Conservation (phyloP, 495 filamentous ascomycete genomes). For the Tuber microsphaerosporum region DNA sequence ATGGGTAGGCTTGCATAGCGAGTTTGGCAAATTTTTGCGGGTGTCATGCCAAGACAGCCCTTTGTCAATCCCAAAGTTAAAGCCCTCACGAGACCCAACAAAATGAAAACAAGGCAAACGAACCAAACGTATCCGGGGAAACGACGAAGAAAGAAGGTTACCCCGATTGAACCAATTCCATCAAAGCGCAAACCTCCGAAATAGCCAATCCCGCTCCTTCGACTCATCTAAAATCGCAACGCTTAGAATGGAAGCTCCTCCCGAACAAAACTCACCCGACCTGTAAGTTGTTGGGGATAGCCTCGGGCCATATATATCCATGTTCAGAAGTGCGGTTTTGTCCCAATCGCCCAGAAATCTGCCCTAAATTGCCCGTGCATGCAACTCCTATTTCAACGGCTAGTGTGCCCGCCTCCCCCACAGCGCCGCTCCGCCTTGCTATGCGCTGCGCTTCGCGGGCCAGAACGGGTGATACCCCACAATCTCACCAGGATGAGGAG, state of each 20-base stretch:
- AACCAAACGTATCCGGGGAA: not conserved
- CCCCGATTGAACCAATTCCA: not conserved
- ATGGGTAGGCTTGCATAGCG: no score
- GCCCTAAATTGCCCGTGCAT: not conserved
- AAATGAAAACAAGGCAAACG: not conserved
- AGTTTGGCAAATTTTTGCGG: no score
- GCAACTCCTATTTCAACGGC: not conserved
- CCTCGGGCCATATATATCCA: not conserved
- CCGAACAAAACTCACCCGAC: not conserved
- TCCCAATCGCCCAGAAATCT: not conserved
- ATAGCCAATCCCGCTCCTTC: not conserved
- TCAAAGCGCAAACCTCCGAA: not conserved
- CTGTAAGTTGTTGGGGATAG: not conserved
- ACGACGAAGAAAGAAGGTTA: not conserved
- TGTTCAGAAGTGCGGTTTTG: not conserved
- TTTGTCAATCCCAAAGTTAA: not conserved
- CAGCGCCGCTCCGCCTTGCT: not conserved
- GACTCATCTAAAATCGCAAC: not conserved
- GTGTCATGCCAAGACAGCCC: not conserved
- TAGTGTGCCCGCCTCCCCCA: not conserved
- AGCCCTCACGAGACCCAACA: slow-evolving; percentile 2
- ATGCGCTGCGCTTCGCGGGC: not conserved
- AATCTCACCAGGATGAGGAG: not conserved
- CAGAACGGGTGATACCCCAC: not conserved
- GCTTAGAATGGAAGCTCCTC: not conserved